phyloP scores from a whole-genome alignment of 495 filamentous ascomycete genomes.

The Hyphodiscus hymeniophilus region DNA sequence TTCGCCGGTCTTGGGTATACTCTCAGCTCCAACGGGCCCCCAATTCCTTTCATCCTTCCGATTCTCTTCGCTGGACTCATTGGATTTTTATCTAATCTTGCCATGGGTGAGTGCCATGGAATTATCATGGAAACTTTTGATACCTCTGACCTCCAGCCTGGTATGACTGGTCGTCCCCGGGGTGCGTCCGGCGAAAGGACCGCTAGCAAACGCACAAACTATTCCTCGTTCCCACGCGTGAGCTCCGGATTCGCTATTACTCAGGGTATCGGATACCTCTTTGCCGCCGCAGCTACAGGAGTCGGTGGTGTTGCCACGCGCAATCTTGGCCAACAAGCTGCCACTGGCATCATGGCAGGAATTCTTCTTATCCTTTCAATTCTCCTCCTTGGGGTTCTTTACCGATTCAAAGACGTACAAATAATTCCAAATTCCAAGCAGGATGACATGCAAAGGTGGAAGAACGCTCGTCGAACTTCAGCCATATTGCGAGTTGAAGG shows the following conservation, averaged over 20 bases:
- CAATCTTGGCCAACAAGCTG: constrained; percentile 53
- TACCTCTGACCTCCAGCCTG: too few relatives aligned
- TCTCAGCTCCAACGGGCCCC: too few relatives aligned
- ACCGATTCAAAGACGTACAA: constrained; percentile 54
- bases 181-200: constrained; percentile 36
- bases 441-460: too few relatives aligned
- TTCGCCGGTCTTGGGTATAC: too few relatives aligned
- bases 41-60: too few relatives aligned
- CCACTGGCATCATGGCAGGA: constrained; percentile 54
- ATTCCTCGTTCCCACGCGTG: constrained; percentile 61
- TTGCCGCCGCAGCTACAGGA: constrained; percentile 56
- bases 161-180: constrained; percentile 44
- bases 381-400: constrained; percentile 48
- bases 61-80: too few relatives aligned
- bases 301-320: constrained; percentile 52
- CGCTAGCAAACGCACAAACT: constrained; percentile 50
- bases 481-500: too few relatives aligned
- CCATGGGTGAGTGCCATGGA: too few relatives aligned
- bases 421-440: too few relatives aligned
- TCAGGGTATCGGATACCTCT: constrained; percentile 56
- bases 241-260: constrained; percentile 60
- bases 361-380: constrained; percentile 54
- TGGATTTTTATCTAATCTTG: too few relatives aligned
- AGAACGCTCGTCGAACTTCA: too few relatives aligned
- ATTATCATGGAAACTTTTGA: too few relatives aligned